Evolutionary conservation across 208 protist genomes (phyloP).

Genomic region (Strigomonas galati): DNA sequence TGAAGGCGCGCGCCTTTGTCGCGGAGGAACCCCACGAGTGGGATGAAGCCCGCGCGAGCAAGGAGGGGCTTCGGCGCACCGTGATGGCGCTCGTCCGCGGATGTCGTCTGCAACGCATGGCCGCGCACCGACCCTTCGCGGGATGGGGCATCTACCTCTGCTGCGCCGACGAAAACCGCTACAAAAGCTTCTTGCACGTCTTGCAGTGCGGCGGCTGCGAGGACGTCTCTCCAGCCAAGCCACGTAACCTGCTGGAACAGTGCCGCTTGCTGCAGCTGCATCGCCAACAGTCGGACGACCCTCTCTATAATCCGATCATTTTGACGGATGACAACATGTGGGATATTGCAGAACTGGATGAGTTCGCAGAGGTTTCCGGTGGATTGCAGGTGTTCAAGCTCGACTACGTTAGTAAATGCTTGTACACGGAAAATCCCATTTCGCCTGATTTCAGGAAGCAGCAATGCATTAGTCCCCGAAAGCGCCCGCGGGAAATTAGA

Average conservation of each 20-base stretch:
- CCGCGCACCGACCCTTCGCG: constrained; percentile 31
- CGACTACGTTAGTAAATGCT: constrained; percentile 64
- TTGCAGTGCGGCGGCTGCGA: constrained; percentile 49
- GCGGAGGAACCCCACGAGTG: constrained; percentile 53
- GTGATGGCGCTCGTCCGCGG: constrained; percentile 35
- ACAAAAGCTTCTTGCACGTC: constrained; percentile 48
- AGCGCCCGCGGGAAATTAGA: constrained; percentile 15
- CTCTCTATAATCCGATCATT: constrained; percentile 17
- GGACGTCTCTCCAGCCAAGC: constrained; percentile 13
- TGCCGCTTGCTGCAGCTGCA: background rate
- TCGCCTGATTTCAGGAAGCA: constrained; percentile 25
- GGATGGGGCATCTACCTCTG: constrained; percentile 47
- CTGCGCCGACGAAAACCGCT: constrained; percentile 28
- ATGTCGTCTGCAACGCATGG: constrained; percentile 38
- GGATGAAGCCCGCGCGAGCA: constrained; percentile 27
- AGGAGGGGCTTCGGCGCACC: constrained; percentile 20
- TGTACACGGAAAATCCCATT: constrained; percentile 36
- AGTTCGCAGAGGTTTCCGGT: constrained; percentile 15
- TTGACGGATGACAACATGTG: constrained; percentile 60
- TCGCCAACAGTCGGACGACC: background rate
- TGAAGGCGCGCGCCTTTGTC: constrained; percentile 29
- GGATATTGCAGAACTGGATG: constrained; percentile 32
- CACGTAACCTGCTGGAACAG: constrained; percentile 23
- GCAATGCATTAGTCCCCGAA: constrained; percentile 13
- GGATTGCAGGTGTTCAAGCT: constrained; percentile 32